Percentiles rank a stretch among this genome's conserved stretches.
Evolutionary conservation across 768 basidiomycete species (phyloP).

Genomic region (Fomitopsis pulvina): DNA sequence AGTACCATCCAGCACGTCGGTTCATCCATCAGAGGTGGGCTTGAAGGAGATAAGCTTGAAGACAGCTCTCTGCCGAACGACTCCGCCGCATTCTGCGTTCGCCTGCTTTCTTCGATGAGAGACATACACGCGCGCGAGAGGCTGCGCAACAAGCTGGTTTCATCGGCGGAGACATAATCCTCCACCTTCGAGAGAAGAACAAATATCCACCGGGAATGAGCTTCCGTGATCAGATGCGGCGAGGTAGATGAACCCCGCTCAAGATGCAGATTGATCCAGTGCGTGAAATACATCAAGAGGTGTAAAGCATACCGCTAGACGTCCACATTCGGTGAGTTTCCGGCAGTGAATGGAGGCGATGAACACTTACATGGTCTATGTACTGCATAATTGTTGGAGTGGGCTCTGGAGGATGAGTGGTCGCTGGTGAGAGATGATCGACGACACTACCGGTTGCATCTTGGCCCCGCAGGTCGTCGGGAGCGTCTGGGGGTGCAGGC

Average conservation of each 20-base stretch:
- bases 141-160: constrained; percentile 68
- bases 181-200: constrained; percentile 64
- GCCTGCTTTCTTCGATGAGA: constrained; percentile 11
- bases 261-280: constrained; percentile 69
- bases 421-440: not conserved
- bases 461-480: not conserved
- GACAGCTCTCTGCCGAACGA: too few species aligned
- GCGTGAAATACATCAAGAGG: constrained; percentile 76
- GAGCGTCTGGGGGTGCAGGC: constrained; percentile 15
- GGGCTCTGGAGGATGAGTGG: constrained; percentile 40
- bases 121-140: constrained; percentile 64
- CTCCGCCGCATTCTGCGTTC: not conserved
- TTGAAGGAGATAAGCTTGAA: not conserved
- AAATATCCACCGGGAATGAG: constrained; percentile 77
- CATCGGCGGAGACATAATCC: constrained; percentile 63
- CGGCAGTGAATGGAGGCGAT: constrained; percentile 2
- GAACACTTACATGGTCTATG: constrained; percentile 57
- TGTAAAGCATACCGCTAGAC: constrained; percentile 62
- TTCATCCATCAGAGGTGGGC: constrained; percentile 25
- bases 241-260: constrained; percentile 26
- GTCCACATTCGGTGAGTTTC: not conserved
- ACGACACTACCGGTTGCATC: not conserved
- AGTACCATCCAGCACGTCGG: constrained; percentile 72
- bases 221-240: constrained; percentile 38
- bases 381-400: constrained; percentile 47